Evolutionary conservation across 805 yeast species (phyloP), one percentile per base, ranked within the genome.

Genomic region (Suhomyces sp.): DNA sequence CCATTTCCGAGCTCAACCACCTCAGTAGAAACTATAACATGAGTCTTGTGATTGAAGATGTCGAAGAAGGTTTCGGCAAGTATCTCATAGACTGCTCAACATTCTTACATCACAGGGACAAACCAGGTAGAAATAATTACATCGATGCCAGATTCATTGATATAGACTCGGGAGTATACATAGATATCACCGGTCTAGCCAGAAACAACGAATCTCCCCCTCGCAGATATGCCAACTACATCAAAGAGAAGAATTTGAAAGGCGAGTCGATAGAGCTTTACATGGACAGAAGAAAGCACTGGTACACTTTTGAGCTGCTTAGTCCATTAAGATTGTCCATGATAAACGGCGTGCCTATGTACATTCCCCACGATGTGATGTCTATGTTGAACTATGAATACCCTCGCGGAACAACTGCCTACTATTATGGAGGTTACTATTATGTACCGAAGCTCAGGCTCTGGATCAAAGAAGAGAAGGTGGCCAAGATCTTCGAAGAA

Each of bases 281-380:
- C 50, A 65, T 67, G 70, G 72, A 69, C 54, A 54, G 73, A 52
- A 58, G 72, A 54, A 69, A 66, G 55, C 73, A 69, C 54, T 68
- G 71, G 70, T 51, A 62, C 23, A 58, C 55, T 44, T 62, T 60
- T 44, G 67, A 64, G 44, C 66, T 54, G 45, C 15, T 58, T 4
- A 51, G 52, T 15, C 58, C 57, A 1, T 50, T 58, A 36, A 49
- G 50, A 24, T 35, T 40, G 9, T 24, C 60, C 6, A 29, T 48
- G 48, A 26, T 54, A 3, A 50, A 49, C 12, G 61, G 58, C 6
- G 58, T 53, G 35, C 57, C 58, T 1, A 53, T 55, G 2, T 55
- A 48, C 26, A 47, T 54, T 23, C 61, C 61, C 6, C 44, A 54
- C 29, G 54, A 47, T 35, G 38, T 53, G 44, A 22, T 51, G 38